Percentiles rank a stretch among this genome's conserved stretches.
Conservation (phyloP, 148 eudicot species). For the Dianthus caryophyllus region DNA sequence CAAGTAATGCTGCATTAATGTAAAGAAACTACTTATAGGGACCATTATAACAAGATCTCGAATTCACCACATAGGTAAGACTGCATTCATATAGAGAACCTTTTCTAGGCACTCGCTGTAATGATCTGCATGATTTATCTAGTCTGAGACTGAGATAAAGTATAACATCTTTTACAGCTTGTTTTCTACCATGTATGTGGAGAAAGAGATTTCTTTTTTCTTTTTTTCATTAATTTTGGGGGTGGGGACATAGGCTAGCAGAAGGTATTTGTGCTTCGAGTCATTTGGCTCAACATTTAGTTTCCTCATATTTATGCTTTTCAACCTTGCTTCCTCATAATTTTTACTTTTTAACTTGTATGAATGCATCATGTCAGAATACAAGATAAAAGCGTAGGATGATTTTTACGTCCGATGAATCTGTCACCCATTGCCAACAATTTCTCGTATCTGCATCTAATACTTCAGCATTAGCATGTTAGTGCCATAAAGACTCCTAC, state of each 20-base stretch:
- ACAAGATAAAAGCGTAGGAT: conserved; percentile 6
- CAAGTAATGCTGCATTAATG: too few relatives aligned
- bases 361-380: conserved; percentile 10
- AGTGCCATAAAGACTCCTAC: background rate
- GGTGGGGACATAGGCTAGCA: conserved; percentile 9
- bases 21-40: too few relatives aligned
- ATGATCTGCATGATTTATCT: too few relatives aligned
- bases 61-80: too few relatives aligned
- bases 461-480: background rate
- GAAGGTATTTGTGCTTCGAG: background rate
- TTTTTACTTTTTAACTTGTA: conserved; percentile 14
- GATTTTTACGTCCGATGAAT: background rate
- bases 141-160: too few relatives aligned
- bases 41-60: too few relatives aligned
- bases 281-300: conserved; percentile 1
- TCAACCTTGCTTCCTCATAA: background rate
- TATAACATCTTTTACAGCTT: background rate
- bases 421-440: background rate
- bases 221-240: background rate
- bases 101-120: too few relatives aligned
- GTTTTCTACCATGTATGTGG: background rate
- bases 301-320: conserved; percentile 11
- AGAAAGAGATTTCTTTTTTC: background rate
- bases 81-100: too few relatives aligned
- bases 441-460: background rate